Percentiles rank a stretch among this genome's conserved stretches.
phyloP scores from a whole-genome alignment of 2,329 filamentous ascomycete species.

The Tolypocladium tundrense region DNA sequence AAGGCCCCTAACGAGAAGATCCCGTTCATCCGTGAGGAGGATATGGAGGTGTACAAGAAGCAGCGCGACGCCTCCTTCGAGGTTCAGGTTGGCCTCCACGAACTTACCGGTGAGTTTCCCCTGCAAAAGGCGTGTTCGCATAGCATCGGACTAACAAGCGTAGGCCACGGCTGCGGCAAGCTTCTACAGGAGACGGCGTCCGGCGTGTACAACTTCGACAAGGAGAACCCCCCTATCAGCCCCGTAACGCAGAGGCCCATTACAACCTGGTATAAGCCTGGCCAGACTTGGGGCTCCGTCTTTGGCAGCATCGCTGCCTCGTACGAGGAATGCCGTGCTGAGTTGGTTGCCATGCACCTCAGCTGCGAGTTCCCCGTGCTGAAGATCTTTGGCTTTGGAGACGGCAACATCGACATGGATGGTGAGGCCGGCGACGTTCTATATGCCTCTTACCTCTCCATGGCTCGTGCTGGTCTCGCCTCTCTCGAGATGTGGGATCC shows the following conservation, averaged over 20 bases:
- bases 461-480: conserved; percentile 85
- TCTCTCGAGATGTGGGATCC: conserved; percentile 94
- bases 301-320: conserved; percentile 81
- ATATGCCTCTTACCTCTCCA: conserved; percentile 79
- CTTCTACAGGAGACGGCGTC: conserved; percentile 79
- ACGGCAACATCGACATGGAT: conserved; percentile 63
- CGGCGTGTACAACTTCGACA: conserved; percentile 82
- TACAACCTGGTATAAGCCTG: conserved; percentile 83
- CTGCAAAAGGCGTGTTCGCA: too few relatives aligned
- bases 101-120: conserved; percentile 47
- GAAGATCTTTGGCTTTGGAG: conserved; percentile 83
- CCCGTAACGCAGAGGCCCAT: conserved; percentile 68
- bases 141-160: conserved; percentile 6
- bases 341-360: conserved; percentile 86
- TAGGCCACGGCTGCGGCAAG: conserved; percentile 85
- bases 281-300: conserved; percentile 88
- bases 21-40: conserved; percentile 74
- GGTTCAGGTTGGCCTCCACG: conserved; percentile 90
- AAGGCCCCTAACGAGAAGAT: conserved; percentile 89
- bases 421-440: conserved; percentile 76
- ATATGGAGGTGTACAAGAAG: conserved; percentile 68
- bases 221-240: conserved; percentile 67
- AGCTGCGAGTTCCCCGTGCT: conserved; percentile 82
- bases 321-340: conserved; percentile 91
- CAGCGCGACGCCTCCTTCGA: conserved; percentile 85